These are phyloP conservation scores for Pezicula rhizophila DNA, from an alignment of 2,329 filamentous ascomycete species.

Conservation along the genomic window DNA sequence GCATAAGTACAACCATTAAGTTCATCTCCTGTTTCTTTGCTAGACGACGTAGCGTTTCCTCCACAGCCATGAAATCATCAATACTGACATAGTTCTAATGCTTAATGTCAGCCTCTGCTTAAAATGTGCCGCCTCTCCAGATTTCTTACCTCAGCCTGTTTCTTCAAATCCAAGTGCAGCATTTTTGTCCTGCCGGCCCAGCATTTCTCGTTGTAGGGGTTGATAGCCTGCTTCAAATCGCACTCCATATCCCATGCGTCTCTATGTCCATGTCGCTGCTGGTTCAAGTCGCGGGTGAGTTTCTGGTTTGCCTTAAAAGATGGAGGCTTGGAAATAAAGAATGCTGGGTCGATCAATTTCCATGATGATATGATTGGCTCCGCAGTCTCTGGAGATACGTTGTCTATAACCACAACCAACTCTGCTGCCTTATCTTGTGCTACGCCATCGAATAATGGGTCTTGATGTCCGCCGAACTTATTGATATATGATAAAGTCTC, in stretches of 20 bases:
- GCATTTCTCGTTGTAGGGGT: conserved; percentile 24
- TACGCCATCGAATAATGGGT: conserved; percentile 42
- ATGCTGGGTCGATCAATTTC: conserved; percentile 35
- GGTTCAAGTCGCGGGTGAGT: conserved; percentile 24
- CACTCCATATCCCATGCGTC: conserved; percentile 9
- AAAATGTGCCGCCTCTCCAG: not conserved
- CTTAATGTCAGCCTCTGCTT: not conserved
- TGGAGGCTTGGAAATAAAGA: conserved; percentile 42
- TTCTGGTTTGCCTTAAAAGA: conserved; percentile 25
- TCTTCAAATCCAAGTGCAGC: conserved; percentile 19
- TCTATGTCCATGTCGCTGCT: conserved; percentile 15
- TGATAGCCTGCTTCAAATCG: conserved; percentile 21
- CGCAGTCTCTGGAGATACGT: conserved; percentile 42
- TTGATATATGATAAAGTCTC: conserved; percentile 50
- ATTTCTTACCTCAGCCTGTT: conserved; percentile 17
- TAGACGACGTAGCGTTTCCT: conserved; percentile 19
- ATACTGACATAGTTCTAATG: conserved; percentile 2
- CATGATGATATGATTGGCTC: conserved; percentile 36
- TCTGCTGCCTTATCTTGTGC: conserved; percentile 32
- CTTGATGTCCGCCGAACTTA: conserved; percentile 48
- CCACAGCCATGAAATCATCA: conserved; percentile 15
- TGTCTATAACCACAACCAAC: conserved; percentile 54
- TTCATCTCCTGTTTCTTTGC: conserved; percentile 23
- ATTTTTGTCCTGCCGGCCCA: conserved; percentile 29
- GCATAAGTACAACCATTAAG: conserved; percentile 23